Percentiles rank a stretch among this genome's conserved stretches.
These are phyloP conservation scores for Friedmanniomyces simplex DNA, from an alignment of 495 filamentous ascomycete genomes.

Conservation along the genomic window DNA sequence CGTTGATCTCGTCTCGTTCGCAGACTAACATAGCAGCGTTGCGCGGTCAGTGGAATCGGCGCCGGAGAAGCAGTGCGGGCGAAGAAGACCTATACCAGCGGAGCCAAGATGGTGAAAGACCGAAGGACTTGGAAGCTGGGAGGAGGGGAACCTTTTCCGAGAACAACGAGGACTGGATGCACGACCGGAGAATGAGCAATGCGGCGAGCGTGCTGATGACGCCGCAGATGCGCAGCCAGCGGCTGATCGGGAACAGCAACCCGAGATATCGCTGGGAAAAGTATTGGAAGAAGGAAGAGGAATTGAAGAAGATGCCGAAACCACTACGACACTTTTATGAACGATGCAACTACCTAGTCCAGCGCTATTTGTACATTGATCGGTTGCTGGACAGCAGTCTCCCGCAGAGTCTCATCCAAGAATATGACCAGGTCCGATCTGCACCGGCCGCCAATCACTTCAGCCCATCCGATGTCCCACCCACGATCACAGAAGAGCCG, in stretches of 20 bases:
- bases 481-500: slow-evolving; percentile 19
- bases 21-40: slow-evolving; percentile 4
- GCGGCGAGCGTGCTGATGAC: slow-evolving; percentile 45
- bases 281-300: slow-evolving; percentile 60
- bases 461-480: slow-evolving; percentile 8
- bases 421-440: slow-evolving; percentile 48
- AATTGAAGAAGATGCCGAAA: slow-evolving; percentile 55
- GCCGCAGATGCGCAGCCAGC: slow-evolving; percentile 64
- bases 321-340: slow-evolving; percentile 70
- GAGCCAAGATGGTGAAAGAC: slow-evolving; percentile 7
- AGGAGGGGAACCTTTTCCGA: neutral
- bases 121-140: neutral
- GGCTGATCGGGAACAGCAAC: slow-evolving; percentile 66
- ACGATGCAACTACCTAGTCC: slow-evolving; percentile 68
- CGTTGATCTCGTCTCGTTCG: slow-evolving; percentile 18
- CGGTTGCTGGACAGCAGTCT: slow-evolving; percentile 80
- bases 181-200: slow-evolving; percentile 29
- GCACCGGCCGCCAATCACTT: slow-evolving; percentile 34
- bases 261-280: slow-evolving; percentile 64
- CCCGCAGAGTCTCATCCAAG: slow-evolving; percentile 75
- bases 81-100: slow-evolving; percentile 3
- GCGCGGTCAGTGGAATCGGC: neutral
- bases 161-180: neutral
- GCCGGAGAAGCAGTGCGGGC: slow-evolving; percentile 11
- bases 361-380: slow-evolving; percentile 86